Conservation (phyloP, 2,329 filamentous ascomycete species). For the Ceratocystis albifundus region DNA sequence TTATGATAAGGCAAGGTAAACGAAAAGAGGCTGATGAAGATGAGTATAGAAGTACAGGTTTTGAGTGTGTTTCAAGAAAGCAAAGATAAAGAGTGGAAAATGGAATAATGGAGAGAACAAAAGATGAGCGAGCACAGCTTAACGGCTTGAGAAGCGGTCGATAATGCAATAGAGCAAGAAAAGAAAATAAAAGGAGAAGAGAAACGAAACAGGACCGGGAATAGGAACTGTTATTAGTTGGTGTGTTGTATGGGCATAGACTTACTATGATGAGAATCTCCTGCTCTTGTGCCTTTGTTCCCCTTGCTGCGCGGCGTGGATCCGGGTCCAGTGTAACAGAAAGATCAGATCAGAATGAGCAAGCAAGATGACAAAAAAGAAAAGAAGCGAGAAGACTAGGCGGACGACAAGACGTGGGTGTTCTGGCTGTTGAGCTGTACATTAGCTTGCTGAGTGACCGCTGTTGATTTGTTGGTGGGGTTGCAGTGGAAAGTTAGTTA, state of each 20-base stretch:
- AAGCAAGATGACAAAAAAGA: not conserved
- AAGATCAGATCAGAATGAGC: conserved; percentile 12
- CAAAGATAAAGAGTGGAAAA: not conserved
- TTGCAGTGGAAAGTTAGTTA: not conserved
- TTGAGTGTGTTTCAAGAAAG: conserved; percentile 5
- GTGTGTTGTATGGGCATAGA: not conserved
- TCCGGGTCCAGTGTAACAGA: conserved; percentile 5
- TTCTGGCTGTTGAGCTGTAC: not conserved
- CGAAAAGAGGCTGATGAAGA: not conserved
- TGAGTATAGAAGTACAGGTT: not conserved
- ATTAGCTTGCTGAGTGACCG: not conserved
- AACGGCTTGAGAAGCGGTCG: not conserved
- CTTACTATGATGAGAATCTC: not conserved
- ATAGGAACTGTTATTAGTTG: not conserved
- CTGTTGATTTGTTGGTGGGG: not conserved
- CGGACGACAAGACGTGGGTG: not conserved
- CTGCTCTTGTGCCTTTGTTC: not conserved
- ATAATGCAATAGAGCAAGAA: not conserved
- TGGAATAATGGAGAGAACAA: not conserved
- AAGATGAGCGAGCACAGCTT: not conserved
- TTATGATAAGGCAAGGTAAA: not conserved
- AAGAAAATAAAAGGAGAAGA: conserved; percentile 3
- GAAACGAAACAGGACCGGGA: conserved; percentile 3
- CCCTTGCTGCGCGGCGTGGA: not conserved
- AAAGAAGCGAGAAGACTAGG: not conserved